Percentiles rank a stretch among this genome's conserved stretches.
Conservation (phyloP, 2,329 filamentous ascomycete species). For the Alternaria sp. region DNA sequence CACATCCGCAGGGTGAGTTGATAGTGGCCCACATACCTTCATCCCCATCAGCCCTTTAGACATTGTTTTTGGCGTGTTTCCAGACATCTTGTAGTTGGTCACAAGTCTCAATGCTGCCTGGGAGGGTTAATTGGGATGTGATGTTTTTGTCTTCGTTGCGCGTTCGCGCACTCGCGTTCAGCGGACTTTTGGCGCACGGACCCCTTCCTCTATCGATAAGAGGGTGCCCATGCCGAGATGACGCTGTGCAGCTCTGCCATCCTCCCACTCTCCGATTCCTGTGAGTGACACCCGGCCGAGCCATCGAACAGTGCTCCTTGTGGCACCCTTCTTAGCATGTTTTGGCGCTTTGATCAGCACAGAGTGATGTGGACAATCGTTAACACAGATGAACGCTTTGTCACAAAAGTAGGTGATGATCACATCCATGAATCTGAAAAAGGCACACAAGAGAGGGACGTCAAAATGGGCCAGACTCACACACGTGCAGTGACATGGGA, state of each 20-base stretch:
- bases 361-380: not conserved
- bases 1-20: conserved; percentile 4
- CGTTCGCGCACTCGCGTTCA: conserved; percentile 17
- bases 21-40: conserved; percentile 64
- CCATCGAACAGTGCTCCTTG: not conserved
- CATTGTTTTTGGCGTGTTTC: conserved; percentile 67
- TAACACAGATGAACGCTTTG: not conserved
- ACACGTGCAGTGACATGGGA: not conserved
- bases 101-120: not conserved
- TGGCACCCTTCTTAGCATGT: not conserved
- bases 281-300: not conserved
- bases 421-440: not conserved
- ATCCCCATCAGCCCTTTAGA: conserved; percentile 89
- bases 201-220: conserved; percentile 4
- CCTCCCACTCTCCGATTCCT: not conserved
- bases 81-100: conserved; percentile 33
- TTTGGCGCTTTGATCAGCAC: not conserved
- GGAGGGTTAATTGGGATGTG: not conserved
- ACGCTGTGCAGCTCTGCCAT: conserved; percentile 8
- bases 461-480: not conserved
- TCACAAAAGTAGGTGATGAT: not conserved
- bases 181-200: conserved; percentile 15
- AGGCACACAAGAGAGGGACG: not conserved
- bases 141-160: conserved; percentile 6
- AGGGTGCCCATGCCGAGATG: not conserved